Conservation (phyloP, 306 rosid species). For the Morella rubra region DNA sequence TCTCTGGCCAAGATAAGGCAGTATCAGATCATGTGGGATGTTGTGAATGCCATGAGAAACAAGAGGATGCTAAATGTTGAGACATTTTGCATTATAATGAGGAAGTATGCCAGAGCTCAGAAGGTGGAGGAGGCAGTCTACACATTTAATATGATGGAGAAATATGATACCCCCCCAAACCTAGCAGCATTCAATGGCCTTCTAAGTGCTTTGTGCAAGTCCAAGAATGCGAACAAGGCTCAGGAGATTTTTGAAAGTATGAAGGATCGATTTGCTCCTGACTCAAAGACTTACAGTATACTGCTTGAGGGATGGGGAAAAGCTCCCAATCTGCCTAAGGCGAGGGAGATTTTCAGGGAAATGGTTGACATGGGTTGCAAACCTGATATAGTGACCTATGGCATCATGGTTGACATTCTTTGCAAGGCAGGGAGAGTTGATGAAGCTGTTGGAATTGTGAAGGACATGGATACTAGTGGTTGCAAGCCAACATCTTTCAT, state of each 20-base stretch:
- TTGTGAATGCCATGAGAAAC: constrained; percentile 69
- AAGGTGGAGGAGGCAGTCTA: constrained; percentile 81
- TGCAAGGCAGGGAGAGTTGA: constrained; percentile 88
- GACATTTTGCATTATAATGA: constrained; percentile 84
- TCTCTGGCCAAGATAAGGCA: constrained; percentile 84
- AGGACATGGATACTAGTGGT: constrained; percentile 58
- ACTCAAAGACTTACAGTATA: constrained; percentile 72
- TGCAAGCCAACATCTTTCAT: constrained; percentile 69
- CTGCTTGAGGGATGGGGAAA: constrained; percentile 88
- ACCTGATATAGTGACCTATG: constrained; percentile 83
- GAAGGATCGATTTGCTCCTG: constrained; percentile 63
- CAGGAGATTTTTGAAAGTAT: constrained; percentile 75
- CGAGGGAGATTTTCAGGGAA: constrained; percentile 68
- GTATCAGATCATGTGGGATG: constrained; percentile 84
- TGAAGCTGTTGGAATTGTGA: constrained; percentile 69
- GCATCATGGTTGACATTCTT: constrained; percentile 80
- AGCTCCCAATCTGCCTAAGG: constrained; percentile 79
- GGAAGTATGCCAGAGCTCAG: constrained; percentile 77
- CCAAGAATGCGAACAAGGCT: constrained; percentile 88
- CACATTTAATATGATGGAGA: constrained; percentile 82
- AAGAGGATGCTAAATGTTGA: constrained; percentile 68
- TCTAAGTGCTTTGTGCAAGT: constrained; percentile 76
- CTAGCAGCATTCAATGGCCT: constrained; percentile 75
- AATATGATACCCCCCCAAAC: constrained; percentile 55
- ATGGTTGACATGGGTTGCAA: constrained; percentile 63